These are phyloP conservation scores for Teunomyces gatunensis DNA, from an alignment of 805 yeast genomes.

Conservation along the genomic window DNA sequence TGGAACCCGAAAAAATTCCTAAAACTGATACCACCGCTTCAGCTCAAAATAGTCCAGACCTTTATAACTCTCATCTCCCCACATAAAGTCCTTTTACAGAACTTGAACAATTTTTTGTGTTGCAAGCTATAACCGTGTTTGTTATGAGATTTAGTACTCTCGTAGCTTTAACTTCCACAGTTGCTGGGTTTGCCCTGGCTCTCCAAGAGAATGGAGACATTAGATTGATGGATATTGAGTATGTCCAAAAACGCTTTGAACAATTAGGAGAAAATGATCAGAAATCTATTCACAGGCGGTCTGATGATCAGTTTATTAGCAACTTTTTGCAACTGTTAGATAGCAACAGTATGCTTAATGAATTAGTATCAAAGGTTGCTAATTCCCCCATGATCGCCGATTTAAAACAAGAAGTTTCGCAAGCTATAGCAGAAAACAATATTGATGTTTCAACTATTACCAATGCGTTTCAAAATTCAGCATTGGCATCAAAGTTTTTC, in stretches of 20 bases:
- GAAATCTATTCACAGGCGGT: background rate
- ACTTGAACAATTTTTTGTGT: background rate
- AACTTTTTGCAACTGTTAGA: conserved; percentile 14
- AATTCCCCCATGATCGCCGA: conserved; percentile 14
- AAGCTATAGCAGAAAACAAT: conserved; percentile 13
- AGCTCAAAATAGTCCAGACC: background rate
- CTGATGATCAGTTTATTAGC: background rate
- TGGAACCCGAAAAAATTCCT: background rate
- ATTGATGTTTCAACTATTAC: conserved; percentile 15
- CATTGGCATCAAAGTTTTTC: conserved; percentile 16
- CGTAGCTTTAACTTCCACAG: conserved; percentile 15
- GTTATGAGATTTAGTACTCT: conserved; percentile 20
- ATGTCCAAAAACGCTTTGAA: conserved; percentile 12
- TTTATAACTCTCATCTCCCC: conserved; percentile 1
- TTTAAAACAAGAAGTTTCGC: conserved; percentile 10
- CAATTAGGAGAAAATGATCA: conserved; percentile 12
- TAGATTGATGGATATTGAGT: background rate
- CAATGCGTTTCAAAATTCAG: conserved; percentile 12
- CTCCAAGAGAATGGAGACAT: conserved; percentile 14
- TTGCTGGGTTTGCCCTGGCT: conserved; percentile 20
- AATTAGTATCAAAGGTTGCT: conserved; percentile 16
- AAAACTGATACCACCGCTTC: conserved; percentile 1
- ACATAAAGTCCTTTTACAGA: background rate
- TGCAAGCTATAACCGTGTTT: background rate
- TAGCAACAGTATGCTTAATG: conserved; percentile 12